A percentile compares a stretch with the other conserved stretches of the same genome.
phyloP scores from a whole-genome alignment of 75 land plant genomes.

The Cryptomeria japonica region DNA sequence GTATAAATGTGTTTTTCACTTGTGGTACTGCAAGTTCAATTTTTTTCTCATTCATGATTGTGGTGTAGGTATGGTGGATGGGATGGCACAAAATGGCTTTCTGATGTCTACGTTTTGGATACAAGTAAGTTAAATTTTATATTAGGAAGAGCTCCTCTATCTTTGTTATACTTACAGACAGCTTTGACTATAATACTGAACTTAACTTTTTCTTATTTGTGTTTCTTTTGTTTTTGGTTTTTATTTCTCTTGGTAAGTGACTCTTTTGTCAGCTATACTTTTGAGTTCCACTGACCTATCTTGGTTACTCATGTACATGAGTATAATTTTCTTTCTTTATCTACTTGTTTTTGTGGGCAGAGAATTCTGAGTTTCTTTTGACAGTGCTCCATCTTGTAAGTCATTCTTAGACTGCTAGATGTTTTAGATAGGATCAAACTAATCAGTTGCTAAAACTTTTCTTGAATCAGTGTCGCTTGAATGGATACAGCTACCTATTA shows the following conservation, averaged over 20 bases:
- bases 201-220: neutral
- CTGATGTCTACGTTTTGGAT: constrained; percentile 91
- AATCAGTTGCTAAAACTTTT: neutral
- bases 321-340: neutral
- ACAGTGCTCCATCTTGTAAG: neutral
- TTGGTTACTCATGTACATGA: neutral
- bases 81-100: constrained; percentile 97
- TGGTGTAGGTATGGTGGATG: constrained; percentile 93
- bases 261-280: neutral
- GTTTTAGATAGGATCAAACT: neutral
- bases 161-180: neutral
- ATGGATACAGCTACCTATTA: constrained; percentile 74
- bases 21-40: neutral
- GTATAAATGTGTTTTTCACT: constrained; percentile 19
- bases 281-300: neutral
- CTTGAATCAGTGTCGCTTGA: constrained; percentile 77
- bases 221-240: neutral
- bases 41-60: neutral
- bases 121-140: constrained; percentile 65
- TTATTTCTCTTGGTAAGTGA: neutral
- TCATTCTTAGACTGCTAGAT: constrained; percentile 4
- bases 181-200: neutral
- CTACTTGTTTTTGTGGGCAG: neutral
- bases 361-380: neutral
- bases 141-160: neutral